Base-by-base conservation (phyloP, 2,329 filamentous ascomycete genomes). In the Aspergillus carbonarius region DNA sequence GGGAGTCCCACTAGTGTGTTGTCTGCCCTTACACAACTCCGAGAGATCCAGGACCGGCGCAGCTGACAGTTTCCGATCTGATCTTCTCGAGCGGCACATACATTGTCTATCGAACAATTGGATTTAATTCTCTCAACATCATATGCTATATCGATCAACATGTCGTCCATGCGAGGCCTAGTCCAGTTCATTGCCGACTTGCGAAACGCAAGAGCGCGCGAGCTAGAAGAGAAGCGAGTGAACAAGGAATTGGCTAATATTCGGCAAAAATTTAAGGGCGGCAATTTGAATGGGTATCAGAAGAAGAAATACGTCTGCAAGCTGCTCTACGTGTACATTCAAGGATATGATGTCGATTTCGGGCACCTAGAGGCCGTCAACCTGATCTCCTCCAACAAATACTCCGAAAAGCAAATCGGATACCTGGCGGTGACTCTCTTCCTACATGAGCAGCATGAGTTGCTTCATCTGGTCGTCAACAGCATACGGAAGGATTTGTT, bases 271-370 rank as follows among this genome's bases (percentile, higher is more conserved):
- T 99, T 98, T 82, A 96, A 96, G 84, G 91, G 95, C 75, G 93
- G 92, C 64, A 95, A 85, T 72, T 81, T 99, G 59, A 96, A 89
- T 73, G 96, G 95, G 66, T 99, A 99, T 74, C 92, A 97, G 82
- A 97, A 96, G 83, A 99, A 99, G 85, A 99, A 99, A 90, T 99
- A 99, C 75, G 95, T 99, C 66, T 99, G 95, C 91, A 99, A 99
- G 87, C 86, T 99, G 67, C 83, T 99, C 62, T 99, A 99, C 77
- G 98, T 99, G 71, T 99, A 99, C 77, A 99, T 99, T 60, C 85
- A 99, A 65, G 95, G 95, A 50, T 99, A 95, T 90, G 93, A 99
- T 75, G 93, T 99, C 78, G 96, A 98, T 76, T 99, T 99, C 76
- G 95, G 95, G 57, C 95, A 99, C 74, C 87, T 99, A 66, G 95